Evolutionary conservation across 192 early-diverging fungal genomes (phyloP).

Genomic region (Coemansia sp.): DNA sequence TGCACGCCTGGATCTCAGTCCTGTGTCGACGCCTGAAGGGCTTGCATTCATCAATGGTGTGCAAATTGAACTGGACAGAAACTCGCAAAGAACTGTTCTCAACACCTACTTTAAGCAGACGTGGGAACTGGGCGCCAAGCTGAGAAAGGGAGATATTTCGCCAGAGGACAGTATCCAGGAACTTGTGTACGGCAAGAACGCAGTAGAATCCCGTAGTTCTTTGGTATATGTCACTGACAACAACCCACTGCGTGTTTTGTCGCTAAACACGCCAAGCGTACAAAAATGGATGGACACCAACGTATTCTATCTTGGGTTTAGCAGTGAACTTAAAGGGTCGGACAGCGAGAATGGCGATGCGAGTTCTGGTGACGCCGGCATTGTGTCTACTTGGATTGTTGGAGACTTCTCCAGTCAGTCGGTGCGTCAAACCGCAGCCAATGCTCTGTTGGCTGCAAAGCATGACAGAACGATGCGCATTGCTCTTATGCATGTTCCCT

Average conservation of each 20-base stretch:
- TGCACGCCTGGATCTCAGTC: conserved; percentile 40
- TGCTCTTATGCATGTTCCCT: conserved; percentile 29
- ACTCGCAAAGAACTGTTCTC: conserved; percentile 59
- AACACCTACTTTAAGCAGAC: conserved; percentile 57
- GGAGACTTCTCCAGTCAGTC: conserved; percentile 57
- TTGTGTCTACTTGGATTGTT: conserved; percentile 53
- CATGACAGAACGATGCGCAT: conserved; percentile 29
- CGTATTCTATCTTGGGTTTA: conserved; percentile 23
- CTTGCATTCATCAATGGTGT: conserved; percentile 82
- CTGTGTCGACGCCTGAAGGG: conserved; percentile 36
- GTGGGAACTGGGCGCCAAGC: conserved; percentile 46
- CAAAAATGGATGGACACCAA: conserved; percentile 25
- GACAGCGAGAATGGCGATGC: neutral
- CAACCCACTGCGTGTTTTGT: conserved; percentile 34
- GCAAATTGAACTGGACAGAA: conserved; percentile 63
- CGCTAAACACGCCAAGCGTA: conserved; percentile 10
- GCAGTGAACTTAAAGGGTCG: neutral
- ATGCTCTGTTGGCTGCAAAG: conserved; percentile 53
- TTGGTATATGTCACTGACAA: conserved; percentile 44
- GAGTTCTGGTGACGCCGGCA: neutral
- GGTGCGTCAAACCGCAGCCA: conserved; percentile 57
- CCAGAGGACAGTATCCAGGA: conserved; percentile 67
- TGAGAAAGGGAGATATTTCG: conserved; percentile 58
- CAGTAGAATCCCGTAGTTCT: conserved; percentile 64
- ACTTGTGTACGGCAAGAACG: conserved; percentile 64